Evolutionary conservation across 1,284 basidiomycete genomes (phyloP).

Genomic region (Ganoderma resinaceum): DNA sequence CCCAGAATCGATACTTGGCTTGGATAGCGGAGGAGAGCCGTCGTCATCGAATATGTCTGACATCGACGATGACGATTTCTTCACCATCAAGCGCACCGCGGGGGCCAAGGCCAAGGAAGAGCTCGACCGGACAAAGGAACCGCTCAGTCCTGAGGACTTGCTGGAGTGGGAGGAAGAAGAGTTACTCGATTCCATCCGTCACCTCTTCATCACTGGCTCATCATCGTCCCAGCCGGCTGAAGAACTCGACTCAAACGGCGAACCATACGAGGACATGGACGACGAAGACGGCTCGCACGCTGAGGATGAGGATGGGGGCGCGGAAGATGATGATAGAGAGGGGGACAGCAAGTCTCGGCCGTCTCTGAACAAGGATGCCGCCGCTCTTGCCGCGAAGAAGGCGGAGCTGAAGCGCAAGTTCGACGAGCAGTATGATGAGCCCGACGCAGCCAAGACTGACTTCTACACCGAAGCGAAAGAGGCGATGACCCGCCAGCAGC

Average conservation of each 20-base stretch:
- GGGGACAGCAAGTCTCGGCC: constrained; percentile 43
- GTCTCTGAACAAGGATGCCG: constrained; percentile 42
- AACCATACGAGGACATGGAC: constrained; percentile 39
- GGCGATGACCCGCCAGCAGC: constrained; percentile 87
- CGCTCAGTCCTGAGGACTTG: constrained; percentile 55
- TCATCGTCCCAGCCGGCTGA: constrained; percentile 19
- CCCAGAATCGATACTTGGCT: constrained; percentile 73
- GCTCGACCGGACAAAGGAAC: constrained; percentile 77
- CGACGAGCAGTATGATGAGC: constrained; percentile 96
- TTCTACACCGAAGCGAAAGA: constrained; percentile 95
- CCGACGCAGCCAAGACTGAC: constrained; percentile 77
- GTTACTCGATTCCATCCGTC: constrained; percentile 85
- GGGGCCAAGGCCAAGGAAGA: constrained; percentile 55
- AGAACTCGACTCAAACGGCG: constrained; percentile 42
- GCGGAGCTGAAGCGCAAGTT: constrained; percentile 94
- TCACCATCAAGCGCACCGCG: constrained; percentile 60
- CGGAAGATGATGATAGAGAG: constrained; percentile 42
- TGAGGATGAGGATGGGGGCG: constrained; percentile 48
- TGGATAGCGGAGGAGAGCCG: constrained; percentile 42
- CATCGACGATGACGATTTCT: constrained; percentile 77
- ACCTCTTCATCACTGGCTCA: constrained; percentile 90
- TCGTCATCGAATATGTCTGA: constrained; percentile 39
- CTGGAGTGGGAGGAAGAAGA: constrained; percentile 86
- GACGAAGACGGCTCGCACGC: constrained; percentile 48
- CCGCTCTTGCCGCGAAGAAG: constrained; percentile 85